phyloP scores from a whole-genome alignment of 768 basidiomycete genomes.

The Epithele typhae region DNA sequence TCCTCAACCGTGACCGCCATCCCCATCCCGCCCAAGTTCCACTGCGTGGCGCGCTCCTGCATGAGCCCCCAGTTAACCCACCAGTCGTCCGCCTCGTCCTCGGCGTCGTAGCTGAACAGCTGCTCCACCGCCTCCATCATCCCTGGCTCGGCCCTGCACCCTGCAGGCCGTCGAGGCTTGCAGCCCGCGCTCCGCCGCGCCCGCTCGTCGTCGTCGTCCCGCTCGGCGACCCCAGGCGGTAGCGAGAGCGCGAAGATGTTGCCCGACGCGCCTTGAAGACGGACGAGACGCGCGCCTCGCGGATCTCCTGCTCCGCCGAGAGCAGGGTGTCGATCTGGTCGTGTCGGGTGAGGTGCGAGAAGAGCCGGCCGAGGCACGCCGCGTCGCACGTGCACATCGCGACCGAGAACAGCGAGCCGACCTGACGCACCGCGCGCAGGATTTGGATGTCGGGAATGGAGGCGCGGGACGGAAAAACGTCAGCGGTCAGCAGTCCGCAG shows the following conservation, averaged over 20 bases:
- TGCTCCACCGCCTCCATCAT: constrained; percentile 10
- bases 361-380: constrained; percentile 30
- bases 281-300: constrained; percentile 19
- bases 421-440: too few species aligned
- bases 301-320: constrained; percentile 21
- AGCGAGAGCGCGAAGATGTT: constrained; percentile 20
- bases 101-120: constrained; percentile 25
- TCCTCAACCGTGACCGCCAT: too few species aligned
- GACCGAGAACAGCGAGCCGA: constrained; percentile 10
- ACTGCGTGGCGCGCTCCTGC: constrained; percentile 23
- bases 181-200: background rate
- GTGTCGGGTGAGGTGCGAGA: constrained; percentile 22
- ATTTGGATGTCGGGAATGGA: too few species aligned
- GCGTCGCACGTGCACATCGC: constrained; percentile 29
- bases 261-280: constrained; percentile 15
- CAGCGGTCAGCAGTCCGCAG: too few species aligned
- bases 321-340: constrained; percentile 26
- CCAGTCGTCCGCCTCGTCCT: constrained; percentile 27
- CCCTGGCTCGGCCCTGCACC: constrained; percentile 3
- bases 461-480: too few species aligned
- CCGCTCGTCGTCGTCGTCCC: background rate
- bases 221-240: constrained; percentile 18
- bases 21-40: too few species aligned
- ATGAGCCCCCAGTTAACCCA: constrained; percentile 27
- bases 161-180: background rate